Evolutionary conservation across 192 early-diverging fungal species (phyloP), one percentile per base, ranked within the genome.

Genomic region (Blastocladiella britannica): DNA sequence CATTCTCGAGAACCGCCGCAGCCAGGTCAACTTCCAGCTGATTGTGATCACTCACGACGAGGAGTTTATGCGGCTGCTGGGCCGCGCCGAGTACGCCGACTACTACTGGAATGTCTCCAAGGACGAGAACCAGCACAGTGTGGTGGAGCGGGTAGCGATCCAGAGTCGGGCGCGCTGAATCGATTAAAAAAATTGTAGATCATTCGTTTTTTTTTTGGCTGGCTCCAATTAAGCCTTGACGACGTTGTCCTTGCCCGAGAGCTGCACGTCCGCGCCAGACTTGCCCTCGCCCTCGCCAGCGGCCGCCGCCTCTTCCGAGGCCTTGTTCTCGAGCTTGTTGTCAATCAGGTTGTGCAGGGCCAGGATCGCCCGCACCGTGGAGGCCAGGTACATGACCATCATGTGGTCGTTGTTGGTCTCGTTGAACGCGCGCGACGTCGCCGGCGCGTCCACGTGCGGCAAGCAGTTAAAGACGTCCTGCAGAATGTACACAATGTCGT

Each of bases 31-130:
- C 68, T 99, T 99, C 63, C 95, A 99, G 70, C 70, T 99, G 27
- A 82, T 99, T 51, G 74, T 99, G 28, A 96, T 99, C 62, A 96
- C 95, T 15, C 95, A 99, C 62, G 93, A 99, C 67, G 93, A 96
- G 63, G 80, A 85, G 26, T 99, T 99, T 70, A 77, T 95, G 65
- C 81, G 83, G 52, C 66, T 79, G 60, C 59, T 99, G 25, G 89
- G 86, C 26, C 66, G 76, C 56, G 71, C 77, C 9, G 86, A 89
- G 55, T 82, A 82, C 55, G 80, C 83, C 1, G 91, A 93, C 55
- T 78, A 82, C 47, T 97, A 91, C 67, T 97, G 77, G 65, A 70
- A 88, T 9, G 80, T 97, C n/a, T 72, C 70, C 59, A 93, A 93
- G 70, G 79, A 93, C 59, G 72, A 67, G 5, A 65, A 75, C 66